Conservation (phyloP, 73 alveolate genomes). For the Paramecium pentaurelia region DNA sequence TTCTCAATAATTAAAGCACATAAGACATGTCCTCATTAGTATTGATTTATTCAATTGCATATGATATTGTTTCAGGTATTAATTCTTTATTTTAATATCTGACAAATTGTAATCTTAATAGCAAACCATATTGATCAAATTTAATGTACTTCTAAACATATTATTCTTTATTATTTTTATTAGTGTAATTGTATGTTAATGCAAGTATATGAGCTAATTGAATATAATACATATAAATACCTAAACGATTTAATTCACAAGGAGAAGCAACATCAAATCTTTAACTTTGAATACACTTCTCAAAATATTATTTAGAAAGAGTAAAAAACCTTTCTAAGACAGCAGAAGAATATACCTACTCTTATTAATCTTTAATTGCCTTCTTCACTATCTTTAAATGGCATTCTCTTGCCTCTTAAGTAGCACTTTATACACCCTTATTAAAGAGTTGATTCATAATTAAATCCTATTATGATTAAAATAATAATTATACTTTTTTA, state of each 20-base stretch:
- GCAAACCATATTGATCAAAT: not conserved
- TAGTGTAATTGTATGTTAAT: not conserved
- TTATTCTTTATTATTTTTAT: not conserved
- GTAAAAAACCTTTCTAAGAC: constrained; percentile 32
- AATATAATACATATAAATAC: not conserved
- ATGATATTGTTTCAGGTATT: not conserved
- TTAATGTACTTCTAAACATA: not conserved
- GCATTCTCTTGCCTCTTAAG: constrained; percentile 15
- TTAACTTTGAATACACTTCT: not conserved
- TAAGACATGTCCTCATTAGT: not conserved
- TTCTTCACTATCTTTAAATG: constrained; percentile 13
- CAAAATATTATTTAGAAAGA: not conserved
- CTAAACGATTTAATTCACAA: not conserved
- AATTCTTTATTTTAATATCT: not conserved
- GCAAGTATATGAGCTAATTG: constrained; percentile 1
- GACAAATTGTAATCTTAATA: not conserved
- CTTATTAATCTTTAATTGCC: not conserved
- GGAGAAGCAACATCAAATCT: not conserved
- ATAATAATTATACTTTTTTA: not conserved
- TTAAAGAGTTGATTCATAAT: not conserved
- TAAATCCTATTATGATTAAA: not conserved
- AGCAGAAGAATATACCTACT: not conserved
- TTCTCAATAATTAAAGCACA: not conserved
- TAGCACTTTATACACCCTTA: not conserved
- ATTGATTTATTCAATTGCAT: not conserved